Evolutionary conservation across 257 asterid species (phyloP).

Genomic region (Prunella vulgaris): DNA sequence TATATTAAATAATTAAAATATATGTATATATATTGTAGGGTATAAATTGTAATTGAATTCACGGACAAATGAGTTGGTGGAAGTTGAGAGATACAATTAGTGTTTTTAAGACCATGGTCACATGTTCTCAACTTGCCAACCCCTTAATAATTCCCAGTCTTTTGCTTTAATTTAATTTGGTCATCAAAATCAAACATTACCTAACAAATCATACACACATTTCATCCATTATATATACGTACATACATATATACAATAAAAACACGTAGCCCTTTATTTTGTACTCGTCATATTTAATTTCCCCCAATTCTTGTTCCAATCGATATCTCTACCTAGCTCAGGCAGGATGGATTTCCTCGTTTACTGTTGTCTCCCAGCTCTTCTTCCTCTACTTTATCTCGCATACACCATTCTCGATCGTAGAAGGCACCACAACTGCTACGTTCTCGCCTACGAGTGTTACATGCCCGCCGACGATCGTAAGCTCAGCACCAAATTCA

Average conservation of each 20-base stretch:
- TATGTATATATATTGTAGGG: no score
- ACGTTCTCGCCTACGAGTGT: constrained; percentile 74
- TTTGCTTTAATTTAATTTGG: constrained; percentile 3
- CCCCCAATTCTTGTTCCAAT: background rate
- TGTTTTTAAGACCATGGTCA: constrained; percentile 32
- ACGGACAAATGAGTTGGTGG: constrained; percentile 41
- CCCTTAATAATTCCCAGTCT: background rate
- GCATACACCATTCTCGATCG: constrained; percentile 25
- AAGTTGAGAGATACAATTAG: constrained; percentile 41
- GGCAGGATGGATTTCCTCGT: constrained; percentile 43
- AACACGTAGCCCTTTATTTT: background rate
- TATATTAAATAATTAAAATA: no score
- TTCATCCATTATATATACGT: background rate
- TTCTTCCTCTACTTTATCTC: constrained; percentile 32
- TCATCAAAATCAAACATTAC: constrained; percentile 8
- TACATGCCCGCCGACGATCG: constrained; percentile 50
- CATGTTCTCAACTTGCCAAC: constrained; percentile 24
- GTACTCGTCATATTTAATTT: background rate
- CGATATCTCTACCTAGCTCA: background rate
- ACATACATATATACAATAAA: no score
- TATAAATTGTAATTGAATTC: background rate
- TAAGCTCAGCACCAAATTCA: constrained; percentile 48
- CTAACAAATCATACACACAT: background rate
- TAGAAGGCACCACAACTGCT: constrained; percentile 45
- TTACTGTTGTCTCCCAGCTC: constrained; percentile 36